phyloP scores from a whole-genome alignment of 345 rosid genomes.

The Camelina laxa region DNA sequence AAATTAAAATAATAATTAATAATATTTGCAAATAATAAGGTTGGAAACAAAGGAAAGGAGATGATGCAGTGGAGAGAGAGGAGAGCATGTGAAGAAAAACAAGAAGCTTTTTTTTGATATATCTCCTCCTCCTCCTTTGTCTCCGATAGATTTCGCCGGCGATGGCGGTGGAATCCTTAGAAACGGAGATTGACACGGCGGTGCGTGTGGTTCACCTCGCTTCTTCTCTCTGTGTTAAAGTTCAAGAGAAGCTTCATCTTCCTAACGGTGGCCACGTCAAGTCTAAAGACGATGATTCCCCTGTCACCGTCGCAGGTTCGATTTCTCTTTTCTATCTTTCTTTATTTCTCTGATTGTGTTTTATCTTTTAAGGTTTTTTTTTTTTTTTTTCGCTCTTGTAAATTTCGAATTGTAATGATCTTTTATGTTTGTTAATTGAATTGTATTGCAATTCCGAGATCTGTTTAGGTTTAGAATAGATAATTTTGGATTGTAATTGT shows the following conservation, averaged over 20 bases:
- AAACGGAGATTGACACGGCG: conserved; percentile 71
- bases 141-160: conserved; percentile 35
- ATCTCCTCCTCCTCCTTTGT: conserved; percentile 18
- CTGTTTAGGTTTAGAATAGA: not conserved
- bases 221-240: conserved; percentile 77
- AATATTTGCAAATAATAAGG: not conserved
- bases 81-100: conserved; percentile 24
- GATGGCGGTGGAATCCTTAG: conserved; percentile 43
- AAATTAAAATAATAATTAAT: not conserved
- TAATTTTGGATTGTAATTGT: not conserved
- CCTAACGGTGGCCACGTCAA: conserved; percentile 49
- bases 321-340: not conserved
- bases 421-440: not conserved
- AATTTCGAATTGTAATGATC: not conserved
- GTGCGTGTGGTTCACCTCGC: conserved; percentile 84
- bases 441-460: conserved; percentile 26
- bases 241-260: conserved; percentile 63
- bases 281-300: conserved; percentile 90
- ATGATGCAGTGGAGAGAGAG: conserved; percentile 14
- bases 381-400: not conserved
- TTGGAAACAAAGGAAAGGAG: not conserved
- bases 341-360: not conserved
- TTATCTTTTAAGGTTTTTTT: too few species aligned
- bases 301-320: conserved; percentile 88
- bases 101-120: conserved; percentile 16